Evolutionary conservation across 208 protist species (phyloP), one percentile per base, ranked within the genome.

Genomic region (Ichthyophonus hoferi): DNA sequence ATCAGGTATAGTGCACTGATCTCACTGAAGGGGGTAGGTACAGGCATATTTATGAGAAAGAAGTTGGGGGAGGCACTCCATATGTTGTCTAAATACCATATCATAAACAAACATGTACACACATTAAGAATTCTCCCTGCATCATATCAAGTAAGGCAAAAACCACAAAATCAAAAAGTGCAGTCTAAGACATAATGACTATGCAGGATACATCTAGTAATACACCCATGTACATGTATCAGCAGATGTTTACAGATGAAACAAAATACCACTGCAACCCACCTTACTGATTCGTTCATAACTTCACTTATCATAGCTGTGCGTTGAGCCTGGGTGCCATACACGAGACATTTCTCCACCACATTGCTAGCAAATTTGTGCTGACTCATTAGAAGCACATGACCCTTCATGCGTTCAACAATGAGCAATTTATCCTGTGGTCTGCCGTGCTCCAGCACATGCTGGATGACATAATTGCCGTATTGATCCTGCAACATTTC

Each of bases 331-430:
- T 92, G 88, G 31, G 79, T 93, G 1, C 94, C 95, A 81, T 95
- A 93, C 79, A 95, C 93, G 90, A 97, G 96, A 78, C 97, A 96
- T 92, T 98, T 99, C 90, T 99, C 98, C 90, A 99, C 97, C 35
- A 99, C 98, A 91, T 99, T 99, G 33, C 96, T 98, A 50, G 98
- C 98, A 93, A 98, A 99, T 91, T 99, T 99, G 93, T 99, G 98
- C 91, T 97, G 92, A 40, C 87, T 92, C 2, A 95, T 88, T 24
- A 90, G 40, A 31, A 93, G 85, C 35, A 95, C 87, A 37, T 94
- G 91, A 37, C 92, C 93, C 40, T 88, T 82, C n/a, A 92, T 79
- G 40, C 79, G 58, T 0, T 83, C 42, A 12, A 92, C 37, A 67
- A 91, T 90, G 1, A 81, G 79, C 33, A 77, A 24, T 37, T 81